These are phyloP conservation scores for Medicago ruthenica DNA, from an alignment of 306 rosid genomes.

Conservation along the genomic window DNA sequence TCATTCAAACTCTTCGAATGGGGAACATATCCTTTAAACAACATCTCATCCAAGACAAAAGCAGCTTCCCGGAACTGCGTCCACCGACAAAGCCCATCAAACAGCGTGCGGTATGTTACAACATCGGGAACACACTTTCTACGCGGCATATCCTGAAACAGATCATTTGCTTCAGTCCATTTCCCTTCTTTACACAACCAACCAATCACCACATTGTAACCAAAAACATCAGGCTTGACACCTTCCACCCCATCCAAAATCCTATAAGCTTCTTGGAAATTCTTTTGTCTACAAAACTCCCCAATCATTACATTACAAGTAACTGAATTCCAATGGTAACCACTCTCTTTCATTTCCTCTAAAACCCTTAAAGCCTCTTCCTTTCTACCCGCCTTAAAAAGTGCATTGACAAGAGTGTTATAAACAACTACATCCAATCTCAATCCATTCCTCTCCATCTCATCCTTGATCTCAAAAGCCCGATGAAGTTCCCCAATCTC, in stretches of 20 bases:
- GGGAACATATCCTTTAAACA: constrained; percentile 67
- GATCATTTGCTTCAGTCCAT: constrained; percentile 70
- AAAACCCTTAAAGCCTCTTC: constrained; percentile 52
- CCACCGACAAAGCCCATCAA: constrained; percentile 62
- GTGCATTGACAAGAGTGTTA: constrained; percentile 61
- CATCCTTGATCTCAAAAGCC: constrained; percentile 68
- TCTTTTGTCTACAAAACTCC: constrained; percentile 66
- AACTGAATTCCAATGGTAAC: constrained; percentile 57
- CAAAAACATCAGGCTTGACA: constrained; percentile 63
- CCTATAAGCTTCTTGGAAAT: constrained; percentile 56
- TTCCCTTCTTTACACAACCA: constrained; percentile 62
- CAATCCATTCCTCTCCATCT: constrained; percentile 61
- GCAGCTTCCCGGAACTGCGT: constrained; percentile 66
- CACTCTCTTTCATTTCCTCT: constrained; percentile 66
- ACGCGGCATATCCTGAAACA: constrained; percentile 77
- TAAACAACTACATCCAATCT: constrained; percentile 53
- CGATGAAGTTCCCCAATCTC: constrained; percentile 53
- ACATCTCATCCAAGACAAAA: constrained; percentile 71
- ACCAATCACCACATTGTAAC: constrained; percentile 68
- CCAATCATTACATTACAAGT: constrained; percentile 77
- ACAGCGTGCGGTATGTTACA: constrained; percentile 64
- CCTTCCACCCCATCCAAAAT: constrained; percentile 71
- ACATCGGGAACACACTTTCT: constrained; percentile 59
- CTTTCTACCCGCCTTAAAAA: constrained; percentile 64
- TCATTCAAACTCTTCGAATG: constrained; percentile 42